Evolutionary conservation across 2,329 filamentous ascomycete species (phyloP), one percentile per base, ranked within the genome.

Genomic region (Rhexocercosporidium sp.): DNA sequence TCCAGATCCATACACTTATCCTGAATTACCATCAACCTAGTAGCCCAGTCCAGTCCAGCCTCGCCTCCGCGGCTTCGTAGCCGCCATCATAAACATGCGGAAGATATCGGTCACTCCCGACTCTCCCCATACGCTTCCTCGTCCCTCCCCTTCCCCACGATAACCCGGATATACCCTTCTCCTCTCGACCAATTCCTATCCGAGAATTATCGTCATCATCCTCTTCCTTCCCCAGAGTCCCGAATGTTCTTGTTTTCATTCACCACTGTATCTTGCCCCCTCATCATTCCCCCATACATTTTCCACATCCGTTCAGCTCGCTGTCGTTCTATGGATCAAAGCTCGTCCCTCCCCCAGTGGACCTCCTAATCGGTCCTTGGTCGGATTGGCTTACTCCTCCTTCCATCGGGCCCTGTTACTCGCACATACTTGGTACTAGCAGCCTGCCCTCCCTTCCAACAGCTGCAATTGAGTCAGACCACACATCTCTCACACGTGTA

Each of bases 401-500:
- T 11, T 51, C 3, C 20, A 27, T 8, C 31, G 20, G 31, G 29
- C n/a, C 18, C 31, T 18, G 31, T 18, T 25, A 57, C 54, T 39
- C 20, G 31, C 31, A 41, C 29, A 37, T 51, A 51, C 47, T 7
- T n/a, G 6, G 6, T 31, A 56, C 29, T 31, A 37, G 2, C 6
- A 14, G 20, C 31, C 53, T 22, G 8, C 18, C 49, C 12, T 31
- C 20, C 46, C 25, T 20, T 20, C 46, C 22, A 14, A 46, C 41
- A n/a, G 41, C 18, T 20, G 14, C 39, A 47, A 11, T 47, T 22
- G 18, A 47, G 6, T 47, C 47, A 51, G 54, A 39, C 70, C 66
- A 69, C 57, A 39, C 54, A 54, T 41, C 51, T 3, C 46, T 53
- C 56, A 73, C 72, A 74, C 73, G 73, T 74, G 73, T 70, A 68